Conservation (phyloP, 495 filamentous ascomycete genomes). For the Aspergillus hancockii region DNA sequence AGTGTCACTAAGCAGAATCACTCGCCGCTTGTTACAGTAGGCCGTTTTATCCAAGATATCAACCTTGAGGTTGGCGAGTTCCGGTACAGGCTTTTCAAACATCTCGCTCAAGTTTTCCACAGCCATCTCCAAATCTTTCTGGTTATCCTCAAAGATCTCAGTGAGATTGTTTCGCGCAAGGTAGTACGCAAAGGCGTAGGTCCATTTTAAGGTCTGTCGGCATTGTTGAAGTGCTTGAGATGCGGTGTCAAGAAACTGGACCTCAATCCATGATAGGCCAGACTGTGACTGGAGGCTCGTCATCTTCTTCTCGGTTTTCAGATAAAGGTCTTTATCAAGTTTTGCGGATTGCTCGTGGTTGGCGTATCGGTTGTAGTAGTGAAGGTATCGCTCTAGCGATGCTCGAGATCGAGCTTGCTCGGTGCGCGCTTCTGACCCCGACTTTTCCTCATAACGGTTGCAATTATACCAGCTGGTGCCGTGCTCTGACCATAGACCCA, state of each 20-base stretch:
- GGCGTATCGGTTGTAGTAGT: conserved; percentile 98
- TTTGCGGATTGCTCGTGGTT: conserved; percentile 98
- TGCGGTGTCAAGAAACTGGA: conserved; percentile 91
- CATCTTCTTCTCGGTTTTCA: conserved; percentile 99
- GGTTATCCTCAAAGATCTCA: conserved; percentile 97
- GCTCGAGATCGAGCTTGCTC: conserved; percentile 87
- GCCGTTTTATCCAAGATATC: conserved; percentile 98
- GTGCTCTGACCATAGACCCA: conserved; percentile 98
- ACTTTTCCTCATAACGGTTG: conserved; percentile 95
- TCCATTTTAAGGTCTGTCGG: conserved; percentile 97
- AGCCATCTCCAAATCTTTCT: conserved; percentile 95
- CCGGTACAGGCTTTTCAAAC: conserved; percentile 91
- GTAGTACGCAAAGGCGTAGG: conserved; percentile 97
- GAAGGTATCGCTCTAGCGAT: conserved; percentile 88
- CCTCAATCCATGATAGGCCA: conserved; percentile 98
- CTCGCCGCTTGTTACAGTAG: conserved; percentile 88
- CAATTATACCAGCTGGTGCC: conserved; percentile 99
- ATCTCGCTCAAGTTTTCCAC: conserved; percentile 94
- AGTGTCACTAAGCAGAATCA: conserved; percentile 88
- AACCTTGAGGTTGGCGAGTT: conserved; percentile 83
- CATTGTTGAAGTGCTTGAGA: conserved; percentile 94
- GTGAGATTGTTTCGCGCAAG: conserved; percentile 92
- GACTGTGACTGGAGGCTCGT: conserved; percentile 87
- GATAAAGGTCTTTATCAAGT: conserved; percentile 91
- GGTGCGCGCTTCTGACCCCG: conserved; percentile 82